Base-by-base conservation (phyloP, 148 eudicot genomes). In the Nyssa sinensis region DNA sequence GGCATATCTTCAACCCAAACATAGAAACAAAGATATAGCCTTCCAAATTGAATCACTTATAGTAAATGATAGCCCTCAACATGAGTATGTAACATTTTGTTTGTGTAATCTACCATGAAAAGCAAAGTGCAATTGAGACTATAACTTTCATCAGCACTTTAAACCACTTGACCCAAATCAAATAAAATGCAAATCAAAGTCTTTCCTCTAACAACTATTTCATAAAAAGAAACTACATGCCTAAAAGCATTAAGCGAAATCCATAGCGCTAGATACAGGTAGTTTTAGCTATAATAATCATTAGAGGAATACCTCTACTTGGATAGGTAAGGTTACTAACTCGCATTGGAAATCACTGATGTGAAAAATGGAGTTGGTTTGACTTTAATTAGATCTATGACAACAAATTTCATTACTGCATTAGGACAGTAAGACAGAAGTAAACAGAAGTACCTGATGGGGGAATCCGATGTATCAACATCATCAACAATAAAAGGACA, bases 401-500 rank as follows among this genome's bases (percentile, higher is more conserved):
- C 11, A 72, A 39, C 47, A 64, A 44, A 30, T 7, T 64, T 23
- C 34, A 11, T 37, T 21, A 13, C 41, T 7, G 24, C 29, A 35
- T 8, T 19, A 67, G 37, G 34, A 49, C 34, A 7, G 62, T 29
- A 73, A 66, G 35, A 62, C 51, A 72, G 39, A 59, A 24, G 51
- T 35, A 75, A 62, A 60, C 28, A 66, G 9, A 70, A 77, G 75
- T 88, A 95, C 98, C 97, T 89, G 81, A 87, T 72, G 62, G 79
- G 89, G 75, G 90, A 81, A 67, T 88, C 97, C 67, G 90, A 84
- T 62, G 89, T 73, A 75, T 94, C 97, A 24, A 92, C 87, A 74
- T 92, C 98, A 80, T 95, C 98, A 62, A 95, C 98, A 79, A 90
- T 91, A 82, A 92, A 95, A 57, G 97, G 98, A 74, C 87, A 88